These are phyloP conservation scores for Phlegmacium glaucopus DNA, from an alignment of 768 basidiomycete genomes.

Conservation along the genomic window DNA sequence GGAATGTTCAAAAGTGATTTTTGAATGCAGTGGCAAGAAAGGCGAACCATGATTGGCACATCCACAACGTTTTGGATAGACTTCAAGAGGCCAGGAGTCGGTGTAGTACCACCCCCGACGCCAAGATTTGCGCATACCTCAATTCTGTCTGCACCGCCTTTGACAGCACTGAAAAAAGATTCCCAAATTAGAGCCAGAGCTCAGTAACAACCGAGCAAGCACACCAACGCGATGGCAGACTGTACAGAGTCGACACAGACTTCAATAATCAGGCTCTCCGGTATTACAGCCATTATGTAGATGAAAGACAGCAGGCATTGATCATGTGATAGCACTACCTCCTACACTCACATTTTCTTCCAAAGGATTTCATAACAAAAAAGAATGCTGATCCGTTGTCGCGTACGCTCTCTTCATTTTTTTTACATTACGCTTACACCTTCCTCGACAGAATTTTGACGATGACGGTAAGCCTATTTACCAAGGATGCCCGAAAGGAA, in stretches of 20 bases:
- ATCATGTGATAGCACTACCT: background rate
- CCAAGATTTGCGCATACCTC: slow-evolving; percentile 71
- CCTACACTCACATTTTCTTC: background rate
- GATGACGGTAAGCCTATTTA: slow-evolving; percentile 18
- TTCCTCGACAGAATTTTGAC: slow-evolving; percentile 16
- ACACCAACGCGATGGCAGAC: slow-evolving; percentile 22
- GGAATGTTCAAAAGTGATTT: no score
- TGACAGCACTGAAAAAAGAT: slow-evolving; percentile 49
- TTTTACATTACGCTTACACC: background rate
- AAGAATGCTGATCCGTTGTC: background rate
- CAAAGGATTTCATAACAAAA: background rate
- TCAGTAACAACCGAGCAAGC: background rate
- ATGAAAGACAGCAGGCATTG: background rate
- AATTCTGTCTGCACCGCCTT: slow-evolving; percentile 71
- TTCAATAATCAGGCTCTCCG: slow-evolving; percentile 20
- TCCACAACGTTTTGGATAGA: slow-evolving; percentile 47
- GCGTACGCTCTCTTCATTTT: background rate
- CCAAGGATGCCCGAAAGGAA: slow-evolving; percentile 13
- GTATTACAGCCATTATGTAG: slow-evolving; percentile 2
- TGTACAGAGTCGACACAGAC: slow-evolving; percentile 26
- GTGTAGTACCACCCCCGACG: slow-evolving; percentile 79
- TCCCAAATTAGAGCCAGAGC: background rate
- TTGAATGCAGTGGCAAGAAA: background rate
- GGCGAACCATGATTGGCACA: slow-evolving; percentile 64
- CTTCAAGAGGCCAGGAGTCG: slow-evolving; percentile 70